Evolutionary conservation across 1,139 yeast genomes (phyloP), one percentile per base, ranked within the genome.

Genomic region (Geotrichum restrictum): DNA sequence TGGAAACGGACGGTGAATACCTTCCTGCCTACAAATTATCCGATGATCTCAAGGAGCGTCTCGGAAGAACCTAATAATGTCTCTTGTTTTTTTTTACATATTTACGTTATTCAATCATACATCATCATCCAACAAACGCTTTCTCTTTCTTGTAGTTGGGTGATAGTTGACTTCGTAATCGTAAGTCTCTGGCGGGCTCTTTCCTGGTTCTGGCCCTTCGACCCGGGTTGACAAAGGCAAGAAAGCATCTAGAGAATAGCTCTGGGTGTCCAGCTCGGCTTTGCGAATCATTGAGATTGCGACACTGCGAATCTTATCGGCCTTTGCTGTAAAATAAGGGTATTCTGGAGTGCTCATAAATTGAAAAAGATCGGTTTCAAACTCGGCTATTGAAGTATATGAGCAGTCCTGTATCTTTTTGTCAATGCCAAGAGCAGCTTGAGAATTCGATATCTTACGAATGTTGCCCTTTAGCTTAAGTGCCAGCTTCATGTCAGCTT

Each of bases 1-100:
- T 60, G 60, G 11, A 67, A 59, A 1, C 67, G 62, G 2, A 59
- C 55, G 21, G 62, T 83, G 27, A 27, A 5, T 52, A 46, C 45
- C 22, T 39, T 19, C 53, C 55, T n/a, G 55, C 55, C 16, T 49
- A 47, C 36, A 14, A 29, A 19, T 31, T 49, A 10, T n/a, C 40
- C 7, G 55, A 52, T 19, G 55, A 52, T 34, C 36, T 41, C 18
- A 32, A 31, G 18, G 55, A 52, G 39, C 46, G 55, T 5, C 36
- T 41, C 3, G 55, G 55, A 19, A 32, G 55, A 38, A 40, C 29
- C 21, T 45, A 39, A 22, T n/a, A n/a, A n/a, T n/a, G n/a, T n/a
- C 19, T 21, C 21, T 44, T 33, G n/a, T 34, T 10, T 18, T 34
- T 44, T 33, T 44, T 22, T 5, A n/a, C 24, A n/a, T 39, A 5